Conservation (phyloP, 106 monocot species). For the Phalaenopsis aphrodite region DNA sequence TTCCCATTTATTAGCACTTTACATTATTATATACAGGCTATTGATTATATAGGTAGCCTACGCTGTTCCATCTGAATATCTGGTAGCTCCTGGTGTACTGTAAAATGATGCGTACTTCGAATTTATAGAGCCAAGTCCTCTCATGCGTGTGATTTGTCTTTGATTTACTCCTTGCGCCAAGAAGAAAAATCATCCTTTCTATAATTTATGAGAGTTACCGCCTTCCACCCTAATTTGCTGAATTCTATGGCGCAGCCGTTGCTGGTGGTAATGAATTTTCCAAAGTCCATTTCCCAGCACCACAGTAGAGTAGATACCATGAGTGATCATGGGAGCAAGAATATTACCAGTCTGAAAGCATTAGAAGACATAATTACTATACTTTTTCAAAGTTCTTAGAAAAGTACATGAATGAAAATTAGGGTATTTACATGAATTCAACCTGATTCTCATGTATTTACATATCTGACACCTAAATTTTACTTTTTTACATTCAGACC, state of each 20-base stretch:
- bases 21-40: background rate
- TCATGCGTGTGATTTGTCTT: no score
- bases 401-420: background rate
- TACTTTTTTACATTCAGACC: no score
- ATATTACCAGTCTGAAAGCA: constrained; percentile 80
- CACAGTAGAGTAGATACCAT: constrained; percentile 88
- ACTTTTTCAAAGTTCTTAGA: background rate
- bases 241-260: constrained; percentile 57
- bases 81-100: no score
- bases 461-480: no score
- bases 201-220: constrained; percentile 8
- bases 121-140: no score
- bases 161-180: no score
- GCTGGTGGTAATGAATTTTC: constrained; percentile 84
- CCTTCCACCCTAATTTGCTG: constrained; percentile 48
- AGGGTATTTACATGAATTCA: no score
- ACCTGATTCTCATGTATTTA: no score
- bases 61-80: no score
- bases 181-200: background rate
- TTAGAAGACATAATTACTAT: background rate
- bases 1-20: background rate
- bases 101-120: no score
- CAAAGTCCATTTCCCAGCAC: constrained; percentile 76
- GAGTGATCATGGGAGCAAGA: constrained; percentile 91
- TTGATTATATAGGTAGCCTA: background rate